Evolutionary conservation across 768 basidiomycete genomes (phyloP).

Genomic region (Termitomyces sp.): DNA sequence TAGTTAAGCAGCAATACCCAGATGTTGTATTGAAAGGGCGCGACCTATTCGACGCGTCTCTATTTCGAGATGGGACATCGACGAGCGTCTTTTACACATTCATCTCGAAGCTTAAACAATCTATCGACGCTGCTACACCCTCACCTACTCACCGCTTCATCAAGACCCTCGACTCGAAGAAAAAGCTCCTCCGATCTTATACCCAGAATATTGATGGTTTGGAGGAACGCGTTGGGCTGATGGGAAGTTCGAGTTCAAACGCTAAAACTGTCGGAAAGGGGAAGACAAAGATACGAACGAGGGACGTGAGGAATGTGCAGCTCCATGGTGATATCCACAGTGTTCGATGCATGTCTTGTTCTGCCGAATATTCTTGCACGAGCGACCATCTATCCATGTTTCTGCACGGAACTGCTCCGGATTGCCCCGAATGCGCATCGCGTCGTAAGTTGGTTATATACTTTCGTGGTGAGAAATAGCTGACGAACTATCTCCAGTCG

Average conservation of each 20-base stretch:
- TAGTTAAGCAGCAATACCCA: slow-evolving; percentile 85
- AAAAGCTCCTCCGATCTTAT: slow-evolving; percentile 84
- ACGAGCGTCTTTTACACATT: slow-evolving; percentile 93
- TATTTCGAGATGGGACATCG: slow-evolving; percentile 84
- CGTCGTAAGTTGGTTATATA: slow-evolving; percentile 59
- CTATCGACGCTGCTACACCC: slow-evolving; percentile 76
- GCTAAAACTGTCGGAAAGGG: slow-evolving; percentile 55
- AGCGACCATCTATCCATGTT: slow-evolving; percentile 63
- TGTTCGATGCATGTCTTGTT: slow-evolving; percentile 85
- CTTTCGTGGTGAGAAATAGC: neutral
- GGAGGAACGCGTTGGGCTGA: slow-evolving; percentile 77
- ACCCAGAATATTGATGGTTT: slow-evolving; percentile 98
- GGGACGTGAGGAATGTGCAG: slow-evolving; percentile 85
- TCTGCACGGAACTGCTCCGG: slow-evolving; percentile 66
- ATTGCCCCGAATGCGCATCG: slow-evolving; percentile 81
- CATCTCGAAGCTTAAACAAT: slow-evolving; percentile 84
- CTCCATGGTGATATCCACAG: slow-evolving; percentile 92
- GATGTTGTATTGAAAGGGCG: slow-evolving; percentile 85
- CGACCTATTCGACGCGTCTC: slow-evolving; percentile 91
- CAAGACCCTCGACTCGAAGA: slow-evolving; percentile 76
- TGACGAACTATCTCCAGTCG: slow-evolving; percentile 37
- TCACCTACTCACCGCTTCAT: slow-evolving; percentile 89
- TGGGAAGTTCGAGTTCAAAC: slow-evolving; percentile 58
- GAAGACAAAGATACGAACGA: slow-evolving; percentile 62
- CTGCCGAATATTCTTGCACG: slow-evolving; percentile 70